Evolutionary conservation across 306 rosid genomes (phyloP).

Genomic region (Citrullus mucosospermus): DNA sequence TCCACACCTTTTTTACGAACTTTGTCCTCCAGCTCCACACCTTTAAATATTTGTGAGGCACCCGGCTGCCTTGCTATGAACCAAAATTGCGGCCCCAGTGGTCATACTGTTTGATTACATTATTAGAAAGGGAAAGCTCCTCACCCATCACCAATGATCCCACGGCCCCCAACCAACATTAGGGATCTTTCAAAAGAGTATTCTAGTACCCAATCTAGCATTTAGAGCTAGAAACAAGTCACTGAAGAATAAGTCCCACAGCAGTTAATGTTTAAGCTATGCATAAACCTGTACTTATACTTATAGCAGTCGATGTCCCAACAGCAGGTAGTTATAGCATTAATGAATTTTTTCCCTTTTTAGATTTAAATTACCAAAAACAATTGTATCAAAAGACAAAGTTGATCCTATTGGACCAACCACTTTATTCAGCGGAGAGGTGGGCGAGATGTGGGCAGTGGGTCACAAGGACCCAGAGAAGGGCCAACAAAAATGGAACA

Average conservation of each 20-base stretch:
- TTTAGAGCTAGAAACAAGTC: conserved; percentile 2
- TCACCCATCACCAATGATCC: background rate
- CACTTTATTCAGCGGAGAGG: background rate
- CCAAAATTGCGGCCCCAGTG: background rate
- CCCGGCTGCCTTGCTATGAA: background rate
- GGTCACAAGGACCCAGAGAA: conserved; percentile 4
- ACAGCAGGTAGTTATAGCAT: conserved; percentile 3
- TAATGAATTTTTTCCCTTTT: background rate
- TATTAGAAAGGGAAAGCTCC: background rate
- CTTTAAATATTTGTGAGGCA: background rate
- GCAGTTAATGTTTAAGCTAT: background rate
- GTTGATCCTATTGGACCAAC: conserved; percentile 5
- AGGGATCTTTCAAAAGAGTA: background rate
- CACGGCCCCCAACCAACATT: background rate
- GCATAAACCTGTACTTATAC: background rate
- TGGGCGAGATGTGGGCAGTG: conserved; percentile 9
- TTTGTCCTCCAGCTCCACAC: background rate
- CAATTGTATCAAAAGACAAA: background rate
- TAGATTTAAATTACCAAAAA: background rate
- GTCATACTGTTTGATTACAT: conserved; percentile 1
- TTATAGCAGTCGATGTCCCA: conserved; percentile 1
- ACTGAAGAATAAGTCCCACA: background rate
- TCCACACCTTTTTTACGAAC: background rate
- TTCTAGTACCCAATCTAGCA: background rate
- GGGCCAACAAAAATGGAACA: background rate